These are phyloP conservation scores for Cutaneotrichosporon sp. DNA, from an alignment of 1,284 basidiomycete genomes.

Conservation along the genomic window DNA sequence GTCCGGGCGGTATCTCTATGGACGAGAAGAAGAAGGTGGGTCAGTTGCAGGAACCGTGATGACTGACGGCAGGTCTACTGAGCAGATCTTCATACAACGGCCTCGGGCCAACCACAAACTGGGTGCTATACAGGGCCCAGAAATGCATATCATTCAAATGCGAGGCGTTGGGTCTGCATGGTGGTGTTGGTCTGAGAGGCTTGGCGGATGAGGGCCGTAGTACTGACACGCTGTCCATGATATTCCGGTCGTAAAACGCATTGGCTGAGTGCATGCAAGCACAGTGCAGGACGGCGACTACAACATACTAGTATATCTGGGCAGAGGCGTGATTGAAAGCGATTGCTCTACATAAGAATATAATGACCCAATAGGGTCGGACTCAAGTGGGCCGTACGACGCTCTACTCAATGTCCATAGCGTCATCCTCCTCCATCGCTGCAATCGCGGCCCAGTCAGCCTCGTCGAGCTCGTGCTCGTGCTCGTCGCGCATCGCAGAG, in stretches of 20 bases:
- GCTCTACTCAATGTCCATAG: constrained; percentile 12
- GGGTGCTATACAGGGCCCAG: neutral
- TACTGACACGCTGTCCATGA: too few species aligned
- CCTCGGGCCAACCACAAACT: neutral
- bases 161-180: neutral
- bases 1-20: constrained; percentile 92
- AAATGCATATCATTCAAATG: constrained; percentile 1
- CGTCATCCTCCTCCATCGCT: constrained; percentile 9
- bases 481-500: neutral
- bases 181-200: neutral
- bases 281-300: too few species aligned
- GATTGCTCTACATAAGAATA: too few species aligned
- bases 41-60: neutral
- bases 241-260: too few species aligned
- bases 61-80: constrained; percentile 3
- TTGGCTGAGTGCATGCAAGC: too few species aligned
- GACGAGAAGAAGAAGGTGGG: constrained; percentile 93
- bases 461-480: constrained; percentile 1
- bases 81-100: neutral
- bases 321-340: too few species aligned
- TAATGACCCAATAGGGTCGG: too few species aligned
- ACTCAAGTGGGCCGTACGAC: too few species aligned
- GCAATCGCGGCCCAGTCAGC: constrained; percentile 13
- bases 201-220: too few species aligned
- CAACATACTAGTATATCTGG: too few species aligned